These are phyloP conservation scores for Penicillium longicatenatum DNA, from an alignment of 495 filamentous ascomycete genomes.

Conservation along the genomic window DNA sequence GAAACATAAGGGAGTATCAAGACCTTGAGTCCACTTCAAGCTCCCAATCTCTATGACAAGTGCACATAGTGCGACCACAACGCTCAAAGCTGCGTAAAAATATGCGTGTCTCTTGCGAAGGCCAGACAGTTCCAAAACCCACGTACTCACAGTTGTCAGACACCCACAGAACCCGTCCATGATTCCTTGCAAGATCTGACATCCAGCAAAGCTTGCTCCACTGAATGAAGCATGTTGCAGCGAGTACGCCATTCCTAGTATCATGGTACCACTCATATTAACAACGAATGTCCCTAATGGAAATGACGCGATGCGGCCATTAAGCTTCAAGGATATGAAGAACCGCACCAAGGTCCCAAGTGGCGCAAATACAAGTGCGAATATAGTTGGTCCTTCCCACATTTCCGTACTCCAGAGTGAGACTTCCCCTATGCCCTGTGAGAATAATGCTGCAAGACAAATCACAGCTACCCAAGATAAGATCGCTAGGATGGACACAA, in stretches of 20 bases:
- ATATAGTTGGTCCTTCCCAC: constrained; percentile 70
- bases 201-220: constrained; percentile 33
- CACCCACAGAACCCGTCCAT: constrained; percentile 87
- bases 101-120: constrained; percentile 65
- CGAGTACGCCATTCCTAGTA: constrained; percentile 50
- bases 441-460: constrained; percentile 5
- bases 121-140: constrained; percentile 70
- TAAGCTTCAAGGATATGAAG: constrained; percentile 31
- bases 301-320: constrained; percentile 47
- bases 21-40: constrained; percentile 70
- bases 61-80: constrained; percentile 59
- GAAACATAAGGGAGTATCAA: constrained; percentile 45
- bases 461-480: constrained; percentile 7
- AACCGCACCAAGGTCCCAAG: constrained; percentile 69
- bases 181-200: constrained; percentile 75
- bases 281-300: constrained; percentile 79
- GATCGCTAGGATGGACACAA: constrained; percentile 1
- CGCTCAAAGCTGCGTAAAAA: constrained; percentile 66
- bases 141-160: constrained; percentile 84
- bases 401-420: constrained; percentile 37
- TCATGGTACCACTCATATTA: constrained; percentile 68
- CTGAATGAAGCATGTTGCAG: constrained; percentile 15
- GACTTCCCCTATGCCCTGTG: constrained; percentile 11
- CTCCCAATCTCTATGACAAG: constrained; percentile 74
- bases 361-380: constrained; percentile 76